Conservation (phyloP, 495 filamentous ascomycete genomes). For the Penicillium nucicola region DNA sequence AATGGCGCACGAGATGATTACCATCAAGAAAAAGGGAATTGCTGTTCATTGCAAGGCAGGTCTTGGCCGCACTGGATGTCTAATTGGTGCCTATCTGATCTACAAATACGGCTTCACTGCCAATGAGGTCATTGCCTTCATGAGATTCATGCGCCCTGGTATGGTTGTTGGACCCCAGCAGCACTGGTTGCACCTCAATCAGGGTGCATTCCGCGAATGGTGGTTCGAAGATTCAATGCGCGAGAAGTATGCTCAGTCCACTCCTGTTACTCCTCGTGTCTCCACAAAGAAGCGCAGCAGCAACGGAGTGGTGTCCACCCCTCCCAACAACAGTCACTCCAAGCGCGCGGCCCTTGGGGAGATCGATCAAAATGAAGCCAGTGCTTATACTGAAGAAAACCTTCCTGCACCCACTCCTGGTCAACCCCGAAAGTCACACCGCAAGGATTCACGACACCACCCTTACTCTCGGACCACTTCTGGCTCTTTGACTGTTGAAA, state of each 20-base stretch:
- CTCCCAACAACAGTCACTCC: constrained; percentile 70
- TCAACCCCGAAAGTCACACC: constrained; percentile 85
- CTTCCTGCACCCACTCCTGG: constrained; percentile 94
- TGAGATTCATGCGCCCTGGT: constrained; percentile 98
- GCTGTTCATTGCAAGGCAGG: constrained; percentile 99
- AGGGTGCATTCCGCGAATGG: constrained; percentile 95
- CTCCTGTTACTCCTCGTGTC: constrained; percentile 76
- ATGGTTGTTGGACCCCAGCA: constrained; percentile 99
- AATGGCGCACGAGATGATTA: constrained; percentile 92
- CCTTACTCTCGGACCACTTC: constrained; percentile 50
- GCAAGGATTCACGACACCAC: constrained; percentile 56
- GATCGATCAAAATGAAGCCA: constrained; percentile 73
- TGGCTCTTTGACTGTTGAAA: constrained; percentile 36
- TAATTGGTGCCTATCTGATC: constrained; percentile 97
- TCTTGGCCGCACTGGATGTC: constrained; percentile 89
- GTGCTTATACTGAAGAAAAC: constrained; percentile 60
- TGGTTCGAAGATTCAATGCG: constrained; percentile 89
- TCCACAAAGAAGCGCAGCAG: constrained; percentile 44
- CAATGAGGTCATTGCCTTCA: constrained; percentile 96
- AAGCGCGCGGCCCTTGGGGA: constrained; percentile 85
- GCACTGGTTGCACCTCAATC: constrained; percentile 98
- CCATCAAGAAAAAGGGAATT: constrained; percentile 77
- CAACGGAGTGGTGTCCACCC: constrained; percentile 73
- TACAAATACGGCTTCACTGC: constrained; percentile 98
- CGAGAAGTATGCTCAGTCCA: constrained; percentile 58